Evolutionary conservation across 2,329 filamentous ascomycete species (phyloP), one percentile per base, ranked within the genome.

Genomic region (Chalara sp.): DNA sequence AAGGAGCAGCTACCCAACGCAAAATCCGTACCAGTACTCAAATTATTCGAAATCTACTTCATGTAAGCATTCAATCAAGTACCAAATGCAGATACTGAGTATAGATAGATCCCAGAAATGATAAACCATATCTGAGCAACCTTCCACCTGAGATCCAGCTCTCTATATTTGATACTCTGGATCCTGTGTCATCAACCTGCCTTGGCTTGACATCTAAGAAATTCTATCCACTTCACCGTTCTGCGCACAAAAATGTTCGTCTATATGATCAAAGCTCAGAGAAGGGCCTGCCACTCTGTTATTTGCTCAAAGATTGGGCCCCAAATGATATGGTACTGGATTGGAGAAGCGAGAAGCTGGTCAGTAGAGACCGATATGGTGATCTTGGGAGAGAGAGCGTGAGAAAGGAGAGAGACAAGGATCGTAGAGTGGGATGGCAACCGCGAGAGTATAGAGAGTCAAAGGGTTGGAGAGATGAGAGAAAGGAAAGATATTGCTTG

Each of bases 91-190:
- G 8, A 29, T 30, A 29, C 32, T 45, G 6, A 29, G 8, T 11
- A 30, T 13, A 6, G 43, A 45, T 8, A 29, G 10, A 10, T 31
- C 43, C 40, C 21, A 21, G 21, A 37, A 44, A 28, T 13, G 8
- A 29, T n/a, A 49, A 43, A 40, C 41, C 47, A 6, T 43, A 53
- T 33, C 49, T 60, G 11, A 58, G 42, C 5, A 50, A 35, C 10
- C 51, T 60, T 8, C 58, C 58, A 5, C 46, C 47, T 5, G 58
- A 60, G 12, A 37, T 60, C 29, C 51, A 58, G 35, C 48, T 56
- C 12, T 51, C 53, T 12, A 56, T 60, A 44, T 49, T 58, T 32
- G 53, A 55, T 6, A 44, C 37, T n/a, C 51, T 60, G 6, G 56
- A 58, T 44, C 58, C 55, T 1, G 56, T 50, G 4, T 53, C 53